These are phyloP conservation scores for Chlamydomonas sp. DNA, from an alignment of 139 green algal genomes.

Conservation along the genomic window DNA sequence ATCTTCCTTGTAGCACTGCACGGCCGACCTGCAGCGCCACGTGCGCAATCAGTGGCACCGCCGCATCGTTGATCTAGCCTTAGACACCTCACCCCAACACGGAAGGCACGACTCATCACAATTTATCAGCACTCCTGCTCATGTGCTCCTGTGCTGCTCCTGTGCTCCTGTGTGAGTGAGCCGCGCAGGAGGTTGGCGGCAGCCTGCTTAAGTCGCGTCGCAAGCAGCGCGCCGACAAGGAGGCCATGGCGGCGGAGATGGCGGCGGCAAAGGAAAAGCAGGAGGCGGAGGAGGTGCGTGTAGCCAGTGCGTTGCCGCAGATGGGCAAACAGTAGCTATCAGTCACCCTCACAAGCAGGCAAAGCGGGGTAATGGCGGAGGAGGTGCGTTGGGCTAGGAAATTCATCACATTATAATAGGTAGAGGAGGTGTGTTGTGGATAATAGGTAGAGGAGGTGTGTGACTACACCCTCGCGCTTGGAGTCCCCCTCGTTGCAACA, in stretches of 20 bases:
- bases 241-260: slow-evolving; percentile 87
- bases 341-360: background rate
- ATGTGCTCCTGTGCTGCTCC: no score
- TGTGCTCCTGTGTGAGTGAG: no score
- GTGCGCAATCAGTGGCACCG: slow-evolving; percentile 53
- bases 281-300: slow-evolving; percentile 37
- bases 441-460: no score
- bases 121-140: no score
- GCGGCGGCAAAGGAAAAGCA: slow-evolving; percentile 54
- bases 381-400: no score
- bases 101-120: no score
- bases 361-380: background rate
- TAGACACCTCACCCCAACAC: no score
- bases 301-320: background rate
- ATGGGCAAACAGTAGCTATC: no score
- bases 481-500: background rate
- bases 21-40: slow-evolving; percentile 72
- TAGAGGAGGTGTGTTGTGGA: no score
- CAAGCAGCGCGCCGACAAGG: slow-evolving; percentile 80
- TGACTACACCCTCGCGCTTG: no score
- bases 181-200: slow-evolving; percentile 69
- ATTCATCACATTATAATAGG: no score
- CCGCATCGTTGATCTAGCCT: no score
- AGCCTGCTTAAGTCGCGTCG: slow-evolving; percentile 82
- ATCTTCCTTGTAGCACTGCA: slow-evolving; percentile 62